Conservation (phyloP, 2,329 filamentous ascomycete genomes). For the Cercospora sp. region DNA sequence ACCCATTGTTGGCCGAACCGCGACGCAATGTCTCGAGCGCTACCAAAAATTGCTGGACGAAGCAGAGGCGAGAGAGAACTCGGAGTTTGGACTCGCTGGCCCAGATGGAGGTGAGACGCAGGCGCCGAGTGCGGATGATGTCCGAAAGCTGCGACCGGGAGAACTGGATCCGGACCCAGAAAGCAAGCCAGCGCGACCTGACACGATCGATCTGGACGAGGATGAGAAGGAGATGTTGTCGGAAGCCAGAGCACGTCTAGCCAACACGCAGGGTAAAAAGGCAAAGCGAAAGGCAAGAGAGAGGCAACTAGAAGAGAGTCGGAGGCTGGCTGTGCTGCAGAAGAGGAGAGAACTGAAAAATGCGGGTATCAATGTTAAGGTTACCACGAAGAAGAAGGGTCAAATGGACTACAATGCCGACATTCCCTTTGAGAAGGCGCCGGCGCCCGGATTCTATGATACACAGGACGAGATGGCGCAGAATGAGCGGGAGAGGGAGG, state of each 20-base stretch:
- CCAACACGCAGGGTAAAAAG: slow-evolving; percentile 98
- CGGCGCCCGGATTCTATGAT: slow-evolving; percentile 87
- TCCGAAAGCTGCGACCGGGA: slow-evolving; percentile 76
- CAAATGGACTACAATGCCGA: slow-evolving; percentile 99
- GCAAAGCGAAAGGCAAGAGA: slow-evolving; percentile 96
- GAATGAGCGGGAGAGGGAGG: slow-evolving; percentile 81
- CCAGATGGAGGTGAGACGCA: slow-evolving; percentile 82
- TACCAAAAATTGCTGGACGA: slow-evolving; percentile 97
- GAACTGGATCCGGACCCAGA: slow-evolving; percentile 98
- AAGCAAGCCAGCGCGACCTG: slow-evolving; percentile 89
- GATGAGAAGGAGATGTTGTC: slow-evolving; percentile 99
- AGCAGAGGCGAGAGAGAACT: slow-evolving; percentile 80
- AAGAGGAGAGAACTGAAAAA: slow-evolving; percentile 96
- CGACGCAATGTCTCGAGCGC: slow-evolving; percentile 93
- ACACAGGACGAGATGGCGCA: slow-evolving; percentile 75
- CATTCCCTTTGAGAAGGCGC: slow-evolving; percentile 93
- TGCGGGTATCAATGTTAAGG: slow-evolving; percentile 97
- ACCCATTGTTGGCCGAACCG: slow-evolving; percentile 91
- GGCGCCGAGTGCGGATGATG: slow-evolving; percentile 89
- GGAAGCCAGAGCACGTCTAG: slow-evolving; percentile 90
- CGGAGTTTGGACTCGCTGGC: slow-evolving; percentile 75
- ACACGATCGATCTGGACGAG: slow-evolving; percentile 97
- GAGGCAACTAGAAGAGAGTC: slow-evolving; percentile 90
- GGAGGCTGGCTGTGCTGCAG: slow-evolving; percentile 83
- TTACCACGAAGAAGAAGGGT: slow-evolving; percentile 84